phyloP scores from a whole-genome alignment of 805 yeast species.

The Yarrowia sp. region DNA sequence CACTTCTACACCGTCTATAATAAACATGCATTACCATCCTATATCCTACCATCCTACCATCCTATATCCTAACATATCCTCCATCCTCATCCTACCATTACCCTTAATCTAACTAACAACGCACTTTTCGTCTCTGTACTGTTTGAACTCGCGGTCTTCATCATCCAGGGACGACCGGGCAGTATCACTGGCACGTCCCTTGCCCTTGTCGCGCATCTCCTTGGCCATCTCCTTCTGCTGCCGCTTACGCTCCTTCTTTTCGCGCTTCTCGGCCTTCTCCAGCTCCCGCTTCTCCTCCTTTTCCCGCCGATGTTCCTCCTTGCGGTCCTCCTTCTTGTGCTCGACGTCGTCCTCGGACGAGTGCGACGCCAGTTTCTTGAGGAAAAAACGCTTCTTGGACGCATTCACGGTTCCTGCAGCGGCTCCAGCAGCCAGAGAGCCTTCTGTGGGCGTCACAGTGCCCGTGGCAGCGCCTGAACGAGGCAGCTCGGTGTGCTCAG shows the following conservation, averaged over 20 bases:
- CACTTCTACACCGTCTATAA: neutral
- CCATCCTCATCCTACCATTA: too few species aligned
- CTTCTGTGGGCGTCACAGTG: slow-evolving; percentile 17
- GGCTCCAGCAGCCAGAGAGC: neutral
- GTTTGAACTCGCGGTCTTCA: slow-evolving; percentile 25
- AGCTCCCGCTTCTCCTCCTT: slow-evolving; percentile 9
- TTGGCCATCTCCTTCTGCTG: slow-evolving; percentile 10
- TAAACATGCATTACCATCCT: slow-evolving; percentile 9
- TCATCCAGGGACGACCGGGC: slow-evolving; percentile 32
- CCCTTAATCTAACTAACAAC: neutral
- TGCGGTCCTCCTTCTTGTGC: neutral
- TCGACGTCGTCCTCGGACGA: slow-evolving; percentile 21
- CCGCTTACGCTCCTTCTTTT: slow-evolving; percentile 23
- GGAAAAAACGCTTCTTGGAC: slow-evolving; percentile 30
- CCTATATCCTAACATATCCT: too few species aligned
- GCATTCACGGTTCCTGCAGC: neutral
- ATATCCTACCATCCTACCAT: neutral
- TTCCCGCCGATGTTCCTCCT: neutral
- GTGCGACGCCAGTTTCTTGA: slow-evolving; percentile 31
- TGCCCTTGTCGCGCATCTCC: slow-evolving; percentile 22
- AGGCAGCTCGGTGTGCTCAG: slow-evolving; percentile 1
- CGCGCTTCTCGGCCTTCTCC: slow-evolving; percentile 26
- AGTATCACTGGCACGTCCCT: slow-evolving; percentile 12
- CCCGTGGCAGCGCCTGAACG: neutral
- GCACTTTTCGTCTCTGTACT: slow-evolving; percentile 33